These are phyloP conservation scores for Trametes sp. DNA, from an alignment of 1,284 basidiomycete species.

Conservation along the genomic window DNA sequence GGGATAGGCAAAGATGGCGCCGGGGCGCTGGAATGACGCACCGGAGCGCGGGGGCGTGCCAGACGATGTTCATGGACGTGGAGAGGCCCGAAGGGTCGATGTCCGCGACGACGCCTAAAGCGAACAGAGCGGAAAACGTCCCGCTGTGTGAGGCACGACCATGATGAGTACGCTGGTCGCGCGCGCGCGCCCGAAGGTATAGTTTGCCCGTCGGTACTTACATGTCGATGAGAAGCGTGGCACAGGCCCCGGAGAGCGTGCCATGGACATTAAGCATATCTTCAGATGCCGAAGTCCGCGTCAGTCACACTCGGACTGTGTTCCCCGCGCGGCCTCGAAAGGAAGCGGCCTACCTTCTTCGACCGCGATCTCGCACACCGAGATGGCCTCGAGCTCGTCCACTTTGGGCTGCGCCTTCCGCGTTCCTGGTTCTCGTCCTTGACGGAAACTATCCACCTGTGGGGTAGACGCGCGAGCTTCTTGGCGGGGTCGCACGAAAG, in stretches of 20 bases:
- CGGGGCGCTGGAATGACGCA: conserved; percentile 20
- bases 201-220: conserved; percentile 23
- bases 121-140: conserved; percentile 37
- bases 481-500: conserved; percentile 23
- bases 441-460: conserved; percentile 5
- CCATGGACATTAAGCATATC: conserved; percentile 42
- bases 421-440: conserved; percentile 7
- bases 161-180: too few species aligned
- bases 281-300: conserved; percentile 10
- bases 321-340: background rate
- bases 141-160: conserved; percentile 23
- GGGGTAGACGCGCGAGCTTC: background rate
- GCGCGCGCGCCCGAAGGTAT: too few species aligned
- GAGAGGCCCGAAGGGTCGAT: conserved; percentile 37
- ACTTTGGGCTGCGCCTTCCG: conserved; percentile 6
- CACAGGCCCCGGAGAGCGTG: conserved; percentile 36
- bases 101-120: conserved; percentile 29
- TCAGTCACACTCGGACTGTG: background rate
- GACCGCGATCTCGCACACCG: conserved; percentile 38
- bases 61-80: conserved; percentile 36
- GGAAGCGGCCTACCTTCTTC: conserved; percentile 32
- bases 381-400: conserved; percentile 30
- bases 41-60: conserved; percentile 36
- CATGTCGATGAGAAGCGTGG: conserved; percentile 38
- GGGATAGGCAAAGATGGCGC: background rate